Conservation (phyloP, 805 yeast species). For the Grigorovia transvaalensis region DNA sequence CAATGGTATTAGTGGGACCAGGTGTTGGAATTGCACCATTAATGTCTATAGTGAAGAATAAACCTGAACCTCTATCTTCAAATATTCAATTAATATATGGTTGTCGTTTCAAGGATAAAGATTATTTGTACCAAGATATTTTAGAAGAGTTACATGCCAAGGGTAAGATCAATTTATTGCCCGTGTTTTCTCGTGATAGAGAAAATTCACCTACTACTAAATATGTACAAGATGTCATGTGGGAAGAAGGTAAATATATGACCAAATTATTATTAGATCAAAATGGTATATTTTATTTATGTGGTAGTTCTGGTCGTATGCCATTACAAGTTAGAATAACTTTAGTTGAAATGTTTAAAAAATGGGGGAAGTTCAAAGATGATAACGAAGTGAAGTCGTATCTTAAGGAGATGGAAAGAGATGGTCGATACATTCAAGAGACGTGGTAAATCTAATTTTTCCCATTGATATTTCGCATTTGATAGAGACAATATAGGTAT, state of each 20-base stretch:
- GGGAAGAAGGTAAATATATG: constrained; percentile 38
- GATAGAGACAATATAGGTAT: neutral
- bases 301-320: constrained; percentile 95
- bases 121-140: constrained; percentile 50
- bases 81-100: constrained; percentile 58
- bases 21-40: constrained; percentile 98
- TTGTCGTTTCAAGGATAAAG: constrained; percentile 53
- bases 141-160: constrained; percentile 35
- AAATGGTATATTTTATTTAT: constrained; percentile 60
- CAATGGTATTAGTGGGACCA: constrained; percentile 72
- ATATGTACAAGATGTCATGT: constrained; percentile 73
- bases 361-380: constrained; percentile 30
- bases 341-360: constrained; percentile 48
- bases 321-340: constrained; percentile 83
- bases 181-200: constrained; percentile 42
- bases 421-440: constrained; percentile 69
- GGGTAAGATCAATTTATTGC: constrained; percentile 32
- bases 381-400: constrained; percentile 41
- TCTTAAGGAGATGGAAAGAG: constrained; percentile 49
- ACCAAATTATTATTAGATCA: constrained; percentile 42
- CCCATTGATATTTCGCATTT: too few relatives aligned
- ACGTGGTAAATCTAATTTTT: constrained; percentile 54
- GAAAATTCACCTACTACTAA: constrained; percentile 33
- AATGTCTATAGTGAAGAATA: constrained; percentile 50
- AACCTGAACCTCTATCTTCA: constrained; percentile 7